Evolutionary conservation across 2,329 filamentous ascomycete genomes (phyloP).

Genomic region (Penicillium carneum): DNA sequence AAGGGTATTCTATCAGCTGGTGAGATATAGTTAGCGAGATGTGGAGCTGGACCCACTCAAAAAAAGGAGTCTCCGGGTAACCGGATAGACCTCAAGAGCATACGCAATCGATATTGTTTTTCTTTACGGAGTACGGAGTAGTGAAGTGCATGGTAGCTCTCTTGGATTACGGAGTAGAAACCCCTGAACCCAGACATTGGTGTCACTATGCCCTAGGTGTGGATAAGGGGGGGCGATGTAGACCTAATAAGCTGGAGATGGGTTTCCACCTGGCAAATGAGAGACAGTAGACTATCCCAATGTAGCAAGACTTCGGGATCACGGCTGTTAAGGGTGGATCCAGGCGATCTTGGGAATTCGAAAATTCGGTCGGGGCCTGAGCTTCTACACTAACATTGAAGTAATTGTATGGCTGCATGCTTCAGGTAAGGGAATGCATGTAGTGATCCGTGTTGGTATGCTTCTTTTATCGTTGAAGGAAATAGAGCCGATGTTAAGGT

Average conservation of each 20-base stretch:
- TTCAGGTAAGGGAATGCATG: conserved; percentile 30
- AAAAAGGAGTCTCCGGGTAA: conserved; percentile 32
- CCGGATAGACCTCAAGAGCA: conserved; percentile 26
- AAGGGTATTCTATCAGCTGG: conserved; percentile 25
- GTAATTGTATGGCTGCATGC: conserved; percentile 16
- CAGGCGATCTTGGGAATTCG: conserved; percentile 20
- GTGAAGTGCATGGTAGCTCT: not conserved
- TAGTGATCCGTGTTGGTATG: conserved; percentile 18
- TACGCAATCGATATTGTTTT: conserved; percentile 1
- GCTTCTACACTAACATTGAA: conserved; percentile 1
- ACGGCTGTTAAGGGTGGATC: conserved; percentile 19
- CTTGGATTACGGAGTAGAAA: not conserved
- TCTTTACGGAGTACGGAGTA: not conserved
- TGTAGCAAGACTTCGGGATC: conserved; percentile 25
- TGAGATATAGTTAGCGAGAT: conserved; percentile 36
- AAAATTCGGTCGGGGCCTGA: conserved; percentile 8
- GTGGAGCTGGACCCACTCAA: conserved; percentile 31
- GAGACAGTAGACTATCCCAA: conserved; percentile 17
- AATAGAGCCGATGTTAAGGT: not conserved
- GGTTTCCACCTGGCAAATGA: conserved; percentile 2
- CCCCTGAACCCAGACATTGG: not conserved
- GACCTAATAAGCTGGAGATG: not conserved
- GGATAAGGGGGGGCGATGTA: not conserved
- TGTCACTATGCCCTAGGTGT: not conserved
- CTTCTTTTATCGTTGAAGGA: conserved; percentile 12